Base-by-base conservation (phyloP, 1,139 yeast species). In the Saccharomyces hybrid region DNA sequence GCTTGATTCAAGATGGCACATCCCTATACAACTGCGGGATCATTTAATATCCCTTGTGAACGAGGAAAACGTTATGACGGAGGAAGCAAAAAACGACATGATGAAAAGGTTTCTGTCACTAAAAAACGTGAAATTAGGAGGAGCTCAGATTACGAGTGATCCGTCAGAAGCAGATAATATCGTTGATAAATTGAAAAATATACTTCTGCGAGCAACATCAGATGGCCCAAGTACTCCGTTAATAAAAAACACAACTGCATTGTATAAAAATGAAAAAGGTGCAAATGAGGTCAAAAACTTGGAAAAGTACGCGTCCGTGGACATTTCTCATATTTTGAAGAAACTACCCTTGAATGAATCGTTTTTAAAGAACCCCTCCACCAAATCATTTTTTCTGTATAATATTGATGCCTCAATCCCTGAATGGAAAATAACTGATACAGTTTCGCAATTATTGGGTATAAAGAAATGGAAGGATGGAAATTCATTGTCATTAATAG, bases 31-130 rank as follows among this genome's bases (percentile, higher is more conserved):
- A 19, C 74, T 90, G 7, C 73, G 97, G 57, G 97, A 91, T 62
- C 83, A 91, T 1, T 89, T 96, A 1, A 71, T 90, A 64, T 83
- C 83, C 63, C 77, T 89, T 79, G 86, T 93, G 4, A 87, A 86
- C 7, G 70, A 79, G 16, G 77, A 75, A 14, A 71, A 73, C 47
- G 69, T 65, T 2, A 66, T 76, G 55, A 69, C 77, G 1, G 80
- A 75, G 56, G 81, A 70, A 52, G 80, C 65, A 63, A 74, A 69
- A 59, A 81, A 75, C 68, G 76, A 67, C 19, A 76, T 82, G 55
- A 76, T 82, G 56, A 78, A 78, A 64, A 70, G 80, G 48, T 83
- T 78, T 60, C 72, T 78, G 53, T 83, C 86, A 1, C 75, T 77
- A 57, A 76, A 78, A 55, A 71, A 75, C 44, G 71, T 70, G 46